phyloP scores from a whole-genome alignment of 345 rosid species.

The Gossypium herbaceum region DNA sequence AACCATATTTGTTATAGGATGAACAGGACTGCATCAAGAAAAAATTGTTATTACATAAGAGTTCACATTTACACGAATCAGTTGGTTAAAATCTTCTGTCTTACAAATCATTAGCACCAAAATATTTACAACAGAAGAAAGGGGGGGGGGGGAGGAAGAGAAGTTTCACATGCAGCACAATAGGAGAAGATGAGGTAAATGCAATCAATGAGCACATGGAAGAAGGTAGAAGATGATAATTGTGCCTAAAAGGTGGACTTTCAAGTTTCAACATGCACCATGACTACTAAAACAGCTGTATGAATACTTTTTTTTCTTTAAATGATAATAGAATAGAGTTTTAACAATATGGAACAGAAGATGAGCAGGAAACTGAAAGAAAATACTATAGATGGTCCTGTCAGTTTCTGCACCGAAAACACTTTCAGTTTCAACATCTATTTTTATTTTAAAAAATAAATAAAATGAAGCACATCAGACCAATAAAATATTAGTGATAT shows the following conservation, averaged over 20 bases:
- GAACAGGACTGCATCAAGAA: constrained; percentile 79
- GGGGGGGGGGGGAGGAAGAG: too few species aligned
- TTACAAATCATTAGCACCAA: constrained; percentile 7
- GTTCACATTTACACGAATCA: neutral
- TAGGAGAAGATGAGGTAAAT: neutral
- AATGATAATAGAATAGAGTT: neutral
- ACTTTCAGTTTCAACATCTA: neutral
- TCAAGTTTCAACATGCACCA: neutral
- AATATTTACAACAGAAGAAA: neutral
- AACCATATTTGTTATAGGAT: constrained; percentile 89
- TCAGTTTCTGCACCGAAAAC: neutral
- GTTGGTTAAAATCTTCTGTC: neutral
- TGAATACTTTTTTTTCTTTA: neutral
- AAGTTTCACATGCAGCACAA: neutral
- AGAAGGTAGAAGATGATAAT: neutral
- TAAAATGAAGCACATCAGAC: neutral
- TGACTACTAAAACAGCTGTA: neutral
- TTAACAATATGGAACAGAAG: neutral
- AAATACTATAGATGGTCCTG: neutral
- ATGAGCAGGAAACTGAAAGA: neutral
- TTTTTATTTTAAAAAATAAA: neutral
- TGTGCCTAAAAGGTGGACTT: neutral
- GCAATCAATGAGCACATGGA: neutral
- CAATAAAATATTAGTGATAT: constrained; percentile 2
- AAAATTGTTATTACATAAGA: constrained; percentile 10